Base-by-base conservation (phyloP, 306 rosid species). In the Cotoneaster glaucophyllus region DNA sequence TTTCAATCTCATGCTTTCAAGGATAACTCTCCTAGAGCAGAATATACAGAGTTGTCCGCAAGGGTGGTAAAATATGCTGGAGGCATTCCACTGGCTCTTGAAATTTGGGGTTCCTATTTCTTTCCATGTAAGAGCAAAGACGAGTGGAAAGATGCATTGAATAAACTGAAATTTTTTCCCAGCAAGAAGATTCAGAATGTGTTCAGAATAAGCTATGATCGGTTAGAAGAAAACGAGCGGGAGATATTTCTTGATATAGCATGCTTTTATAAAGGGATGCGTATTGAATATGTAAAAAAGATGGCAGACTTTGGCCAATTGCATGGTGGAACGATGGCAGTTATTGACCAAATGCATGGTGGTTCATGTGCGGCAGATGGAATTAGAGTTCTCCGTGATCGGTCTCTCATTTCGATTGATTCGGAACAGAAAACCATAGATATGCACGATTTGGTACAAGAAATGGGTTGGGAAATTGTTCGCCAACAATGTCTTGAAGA, bases 311-410 rank as follows among this genome's bases (percentile, higher is more conserved):
- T n/a, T n/a, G n/a, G n/a, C n/a, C n/a, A n/a, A n/a, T n/a, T n/a
- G n/a, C n/a, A n/a, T n/a, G n/a, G n/a, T n/a, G n/a, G n/a, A n/a
- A n/a, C n/a, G n/a, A n/a, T n/a, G n/a, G n/a, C n/a, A n/a, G n/a
- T n/a, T n/a, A n/a, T n/a, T n/a, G n/a, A n/a, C n/a, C n/a, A n/a
- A n/a, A n/a, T n/a, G 26, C 26, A 25, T 25, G 1, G 26, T 25
- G 26, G 26, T 25, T 25, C 0, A 6, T 2, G 10, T 18, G 11
- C 1, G 1, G 5, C 5, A 0, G 0, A 0, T 0, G 4, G 58
- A 18, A 53, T 53, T 53, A 2, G 11, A 13, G 4, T 0, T 53
- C 24, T 53, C 11, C 0, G 6, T 0, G 58, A 53, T 19, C 6
- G 0, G 58, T 53, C 22, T 53, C n/a, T 17, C 58, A 12, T 44